Base-by-base conservation (phyloP, 306 rosid species). In the Sindora glabra region DNA sequence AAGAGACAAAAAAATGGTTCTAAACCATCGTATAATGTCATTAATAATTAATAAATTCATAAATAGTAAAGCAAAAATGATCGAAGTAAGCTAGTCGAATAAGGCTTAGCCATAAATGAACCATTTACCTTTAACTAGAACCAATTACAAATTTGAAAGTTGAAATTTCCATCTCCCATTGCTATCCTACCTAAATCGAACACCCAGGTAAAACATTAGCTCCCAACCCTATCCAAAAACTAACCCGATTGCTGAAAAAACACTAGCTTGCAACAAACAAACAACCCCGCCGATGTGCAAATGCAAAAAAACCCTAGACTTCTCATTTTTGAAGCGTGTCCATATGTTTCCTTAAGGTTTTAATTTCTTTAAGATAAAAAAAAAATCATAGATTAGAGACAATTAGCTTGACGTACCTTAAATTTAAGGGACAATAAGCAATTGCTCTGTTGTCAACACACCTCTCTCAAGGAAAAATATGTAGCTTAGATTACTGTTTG, bases 331-430 rank as follows among this genome's bases (percentile, higher is more conserved):
- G 86, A 94, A 94, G 81, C 97, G 95, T 2, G 95, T 86, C 37
- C 99, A 95, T 30, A 94, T 68, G 73, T 94, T 94, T n/a, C 99
- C 99, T 17, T n/a, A n/a, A n/a, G n/a, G n/a, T n/a, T n/a, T n/a
- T n/a, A n/a, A n/a, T n/a, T n/a, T n/a, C n/a, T n/a, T n/a, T n/a
- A n/a, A n/a, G n/a, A n/a, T n/a, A n/a, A n/a, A n/a, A n/a, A n/a
- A n/a, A n/a, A n/a, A n/a, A n/a, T n/a, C n/a, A n/a, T n/a, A n/a
- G n/a, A n/a, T n/a, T n/a, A n/a, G n/a, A n/a, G n/a, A n/a, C n/a
- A n/a, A n/a, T n/a, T n/a, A n/a, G n/a, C n/a, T n/a, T n/a, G n/a
- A n/a, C n/a, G n/a, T n/a, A n/a, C n/a, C n/a, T n/a, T n/a, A n/a
- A n/a, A n/a, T n/a, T n/a, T n/a, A n/a, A n/a, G n/a, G n/a, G n/a